A percentile compares a stretch with the other conserved stretches of the same genome.
These are phyloP conservation scores for Pyricularia grisea DNA, from an alignment of 2,329 filamentous ascomycete species.

Conservation along the genomic window DNA sequence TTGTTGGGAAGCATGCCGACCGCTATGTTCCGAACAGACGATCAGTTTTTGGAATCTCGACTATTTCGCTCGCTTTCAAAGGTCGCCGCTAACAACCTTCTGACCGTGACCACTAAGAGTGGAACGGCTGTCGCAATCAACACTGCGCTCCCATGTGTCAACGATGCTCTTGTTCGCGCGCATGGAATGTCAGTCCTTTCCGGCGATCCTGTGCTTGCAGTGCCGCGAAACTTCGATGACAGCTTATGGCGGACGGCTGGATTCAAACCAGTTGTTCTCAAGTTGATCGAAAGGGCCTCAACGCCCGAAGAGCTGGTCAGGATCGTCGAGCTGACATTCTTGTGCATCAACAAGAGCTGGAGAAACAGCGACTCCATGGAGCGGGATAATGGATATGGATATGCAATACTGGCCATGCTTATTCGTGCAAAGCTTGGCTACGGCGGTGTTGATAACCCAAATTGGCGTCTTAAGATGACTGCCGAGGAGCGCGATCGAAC, in stretches of 20 bases:
- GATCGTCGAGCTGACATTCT: slow-evolving; percentile 75
- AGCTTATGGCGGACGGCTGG: slow-evolving; percentile 90
- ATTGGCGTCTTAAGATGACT: slow-evolving; percentile 33
- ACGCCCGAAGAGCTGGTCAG: slow-evolving; percentile 63
- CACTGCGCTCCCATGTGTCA: slow-evolving; percentile 75
- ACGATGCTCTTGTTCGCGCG: slow-evolving; percentile 73
- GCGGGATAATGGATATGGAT: slow-evolving; percentile 73
- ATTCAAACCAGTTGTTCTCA: slow-evolving; percentile 75
- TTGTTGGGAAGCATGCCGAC: slow-evolving; percentile 75
- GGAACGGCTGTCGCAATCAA: slow-evolving; percentile 80
- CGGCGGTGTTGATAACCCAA: slow-evolving; percentile 17
- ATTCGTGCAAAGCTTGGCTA: slow-evolving; percentile 73
- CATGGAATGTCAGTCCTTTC: slow-evolving; percentile 77
- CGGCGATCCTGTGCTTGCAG: slow-evolving; percentile 71
- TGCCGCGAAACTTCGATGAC: slow-evolving; percentile 82
- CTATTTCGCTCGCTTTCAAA: slow-evolving; percentile 69
- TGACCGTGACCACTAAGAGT: slow-evolving; percentile 60
- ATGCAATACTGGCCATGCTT: slow-evolving; percentile 70
- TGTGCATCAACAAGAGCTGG: slow-evolving; percentile 85
- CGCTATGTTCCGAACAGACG: slow-evolving; percentile 72
- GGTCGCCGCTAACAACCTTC: slow-evolving; percentile 56
- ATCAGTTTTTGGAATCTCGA: slow-evolving; percentile 67
- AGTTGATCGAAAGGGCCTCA: slow-evolving; percentile 69
- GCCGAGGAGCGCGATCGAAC: slow-evolving; percentile 45
- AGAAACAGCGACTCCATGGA: slow-evolving; percentile 98